Evolutionary conservation across 768 basidiomycete species (phyloP), one percentile per base, ranked within the genome.

Genomic region (Macrolepiota albuminosa): DNA sequence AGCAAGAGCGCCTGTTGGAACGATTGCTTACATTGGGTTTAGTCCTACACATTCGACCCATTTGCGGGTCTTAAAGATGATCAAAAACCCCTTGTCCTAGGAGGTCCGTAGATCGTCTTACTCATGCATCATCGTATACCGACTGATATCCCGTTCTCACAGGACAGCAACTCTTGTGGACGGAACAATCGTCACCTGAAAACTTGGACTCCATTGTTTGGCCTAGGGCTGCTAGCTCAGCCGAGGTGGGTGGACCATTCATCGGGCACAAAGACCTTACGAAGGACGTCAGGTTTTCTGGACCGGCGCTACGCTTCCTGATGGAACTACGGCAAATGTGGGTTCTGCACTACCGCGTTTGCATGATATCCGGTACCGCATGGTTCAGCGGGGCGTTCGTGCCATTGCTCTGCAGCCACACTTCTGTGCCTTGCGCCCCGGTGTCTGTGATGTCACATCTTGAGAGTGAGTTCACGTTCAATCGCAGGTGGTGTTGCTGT

Each of bases 31-130:
- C 29, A 21, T 58, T 45, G n/a, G 40, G 37, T 29, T 29, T 39
- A 73, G 77, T 72, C 86, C 1, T 89, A 87, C 71, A 83, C 85
- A 3, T 93, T 91, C 72, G 80, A 93, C 67, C 90, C 91, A 1
- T 76, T 78, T 45, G 80, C 77, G n/a, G 83, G 80, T 67, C 66
- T 91, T 51, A 78, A 77, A 0, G 64, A 67, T 5, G 73, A 72
- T 1, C 75, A 89, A 65, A 69, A 72, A 1, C 63, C 75, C 4
- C 81, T 88, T 39, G 83, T 93, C 18, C 77, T 91, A 9, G 91
- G 91, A 37, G 91, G 89, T 81, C 68, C 54, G 78, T 9, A 29
- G 8, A 24, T 21, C 11, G 39, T 33, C 4, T n/a, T 0, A 13
- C 21, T n/a, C 13, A 2, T 33, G 18, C n/a, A 21, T 31, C 24